These are phyloP conservation scores for Chalciporus sp. DNA, from an alignment of 1,284 basidiomycete species.

Conservation along the genomic window DNA sequence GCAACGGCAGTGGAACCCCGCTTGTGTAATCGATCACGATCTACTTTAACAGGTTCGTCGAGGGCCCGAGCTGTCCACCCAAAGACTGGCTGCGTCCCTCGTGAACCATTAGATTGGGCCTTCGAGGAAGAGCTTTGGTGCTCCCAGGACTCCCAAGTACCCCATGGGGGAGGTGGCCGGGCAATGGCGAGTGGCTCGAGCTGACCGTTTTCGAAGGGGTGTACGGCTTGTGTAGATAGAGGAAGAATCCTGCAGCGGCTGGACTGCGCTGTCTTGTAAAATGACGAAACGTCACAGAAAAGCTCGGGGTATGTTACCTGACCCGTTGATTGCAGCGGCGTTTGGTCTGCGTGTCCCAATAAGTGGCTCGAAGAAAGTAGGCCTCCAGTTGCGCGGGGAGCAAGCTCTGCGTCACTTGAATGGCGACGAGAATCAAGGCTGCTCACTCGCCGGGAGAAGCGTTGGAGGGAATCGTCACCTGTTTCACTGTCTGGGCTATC, in stretches of 20 bases:
- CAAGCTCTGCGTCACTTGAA: too few relatives aligned
- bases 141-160: background rate
- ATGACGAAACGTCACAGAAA: constrained; percentile 20
- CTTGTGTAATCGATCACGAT: constrained; percentile 31
- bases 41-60: constrained; percentile 15
- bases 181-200: constrained; percentile 30
- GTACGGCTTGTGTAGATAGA: constrained; percentile 19
- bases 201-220: constrained; percentile 10
- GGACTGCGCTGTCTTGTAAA: constrained; percentile 16
- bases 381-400: background rate
- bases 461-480: background rate
- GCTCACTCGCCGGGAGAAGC: background rate
- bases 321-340: background rate
- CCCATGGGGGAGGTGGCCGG: constrained; percentile 34
- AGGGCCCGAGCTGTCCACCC: constrained; percentile 7
- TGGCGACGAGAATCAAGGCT: too few relatives aligned
- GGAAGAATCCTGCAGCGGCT: constrained; percentile 16
- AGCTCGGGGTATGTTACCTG: background rate
- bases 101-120: background rate
- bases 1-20: constrained; percentile 21
- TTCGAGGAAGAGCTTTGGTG: background rate
- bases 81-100: background rate
- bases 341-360: background rate
- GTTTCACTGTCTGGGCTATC: background rate
- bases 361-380: background rate